Percentiles rank a stretch among this genome's conserved stretches.
Evolutionary conservation across 108 stramenopile species (phyloP).

Genomic region (Pseudonitzschia delicatissima): DNA sequence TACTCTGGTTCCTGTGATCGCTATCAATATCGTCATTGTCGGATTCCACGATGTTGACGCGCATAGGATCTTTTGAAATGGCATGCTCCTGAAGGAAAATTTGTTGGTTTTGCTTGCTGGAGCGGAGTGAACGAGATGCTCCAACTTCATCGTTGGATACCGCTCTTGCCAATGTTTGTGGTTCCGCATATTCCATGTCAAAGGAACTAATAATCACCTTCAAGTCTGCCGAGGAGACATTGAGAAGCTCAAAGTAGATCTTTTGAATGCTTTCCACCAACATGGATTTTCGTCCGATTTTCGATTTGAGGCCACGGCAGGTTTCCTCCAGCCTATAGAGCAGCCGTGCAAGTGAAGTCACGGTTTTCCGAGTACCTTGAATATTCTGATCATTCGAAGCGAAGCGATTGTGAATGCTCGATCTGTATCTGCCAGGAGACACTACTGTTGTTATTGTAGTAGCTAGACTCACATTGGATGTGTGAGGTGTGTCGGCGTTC

Average conservation of each 20-base stretch:
- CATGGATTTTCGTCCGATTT: not conserved
- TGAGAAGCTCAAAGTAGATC: constrained; percentile 19
- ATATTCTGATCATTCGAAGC: not conserved
- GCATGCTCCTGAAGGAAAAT: not conserved
- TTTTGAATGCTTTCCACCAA: constrained; percentile 17
- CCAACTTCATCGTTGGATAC: constrained; percentile 12
- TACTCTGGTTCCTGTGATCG: constrained; percentile 2
- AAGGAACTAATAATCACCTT: constrained; percentile 28
- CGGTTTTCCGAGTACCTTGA: constrained; percentile 15
- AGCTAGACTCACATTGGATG: constrained; percentile 47
- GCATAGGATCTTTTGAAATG: constrained; percentile 1
- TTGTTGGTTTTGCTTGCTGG: not conserved
- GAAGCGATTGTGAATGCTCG: not conserved
- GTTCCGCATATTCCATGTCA: constrained; percentile 6
- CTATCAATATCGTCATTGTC: constrained; percentile 1
- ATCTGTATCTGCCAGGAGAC: constrained; percentile 14
- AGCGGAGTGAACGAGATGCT: not conserved
- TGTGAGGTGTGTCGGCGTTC: constrained; percentile 43
- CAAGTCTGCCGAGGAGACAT: constrained; percentile 17
- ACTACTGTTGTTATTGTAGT: constrained; percentile 40
- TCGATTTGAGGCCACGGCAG: constrained; percentile 11
- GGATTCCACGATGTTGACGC: constrained; percentile 1
- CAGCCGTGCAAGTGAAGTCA: constrained; percentile 10
- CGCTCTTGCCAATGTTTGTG: not conserved
- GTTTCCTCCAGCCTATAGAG: constrained; percentile 18